Evolutionary conservation across 2,329 filamentous ascomycete genomes (phyloP).

Genomic region (Zymoseptoria ardabiliae): DNA sequence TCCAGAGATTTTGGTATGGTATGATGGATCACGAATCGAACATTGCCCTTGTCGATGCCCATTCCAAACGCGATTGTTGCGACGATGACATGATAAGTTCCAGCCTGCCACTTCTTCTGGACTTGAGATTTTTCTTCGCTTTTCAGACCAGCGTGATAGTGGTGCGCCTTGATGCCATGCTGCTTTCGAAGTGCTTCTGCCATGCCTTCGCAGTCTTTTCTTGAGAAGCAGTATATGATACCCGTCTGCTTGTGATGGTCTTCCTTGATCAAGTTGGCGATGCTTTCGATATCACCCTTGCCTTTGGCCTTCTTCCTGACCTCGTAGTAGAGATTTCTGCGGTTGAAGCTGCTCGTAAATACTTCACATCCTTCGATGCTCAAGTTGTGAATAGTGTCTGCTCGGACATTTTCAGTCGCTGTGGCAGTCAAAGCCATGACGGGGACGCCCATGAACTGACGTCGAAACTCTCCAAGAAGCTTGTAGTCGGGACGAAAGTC

Average conservation of each 20-base stretch:
- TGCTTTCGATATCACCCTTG: constrained; percentile 45
- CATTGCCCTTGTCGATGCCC: constrained; percentile 98
- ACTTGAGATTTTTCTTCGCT: constrained; percentile 58
- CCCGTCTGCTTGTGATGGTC: constrained; percentile 68
- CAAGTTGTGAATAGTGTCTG: constrained; percentile 88
- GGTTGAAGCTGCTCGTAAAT: constrained; percentile 91
- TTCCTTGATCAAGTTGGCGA: constrained; percentile 60
- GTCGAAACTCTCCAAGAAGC: constrained; percentile 65
- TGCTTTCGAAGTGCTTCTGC: constrained; percentile 58
- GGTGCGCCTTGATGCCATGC: constrained; percentile 62
- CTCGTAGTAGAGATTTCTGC: constrained; percentile 89
- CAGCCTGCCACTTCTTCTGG: constrained; percentile 76
- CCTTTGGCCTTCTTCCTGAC: constrained; percentile 60
- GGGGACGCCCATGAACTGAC: constrained; percentile 68
- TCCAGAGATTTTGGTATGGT: constrained; percentile 90
- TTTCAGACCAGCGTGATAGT: constrained; percentile 80
- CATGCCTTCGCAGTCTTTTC: constrained; percentile 73
- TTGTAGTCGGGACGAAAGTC: constrained; percentile 98
- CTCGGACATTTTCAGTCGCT: constrained; percentile 84
- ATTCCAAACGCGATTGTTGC: constrained; percentile 98
- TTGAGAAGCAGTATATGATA: constrained; percentile 87
- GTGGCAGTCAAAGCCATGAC: constrained; percentile 95
- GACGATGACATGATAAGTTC: constrained; percentile 78
- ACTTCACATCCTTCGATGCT: constrained; percentile 68
- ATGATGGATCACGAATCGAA: constrained; percentile 93